A percentile compares a stretch with the other conserved stretches of the same genome.
phyloP scores from a whole-genome alignment of 805 yeast genomes.

The Candida railenensis region DNA sequence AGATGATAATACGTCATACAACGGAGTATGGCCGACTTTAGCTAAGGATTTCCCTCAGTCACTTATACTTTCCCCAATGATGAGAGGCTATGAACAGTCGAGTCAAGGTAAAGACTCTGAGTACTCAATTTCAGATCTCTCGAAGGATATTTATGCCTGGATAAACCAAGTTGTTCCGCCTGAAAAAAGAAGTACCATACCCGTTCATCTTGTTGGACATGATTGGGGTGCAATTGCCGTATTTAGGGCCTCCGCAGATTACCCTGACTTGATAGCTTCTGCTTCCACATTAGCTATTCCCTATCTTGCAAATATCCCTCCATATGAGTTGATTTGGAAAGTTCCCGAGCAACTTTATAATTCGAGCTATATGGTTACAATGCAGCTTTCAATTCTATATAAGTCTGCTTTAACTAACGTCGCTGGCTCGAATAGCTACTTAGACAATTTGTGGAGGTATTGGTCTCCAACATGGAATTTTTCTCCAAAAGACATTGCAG shows the following conservation, averaged over 20 bases:
- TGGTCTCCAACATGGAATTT: constrained; percentile 44
- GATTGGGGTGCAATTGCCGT: constrained; percentile 45
- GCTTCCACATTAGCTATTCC: constrained; percentile 41
- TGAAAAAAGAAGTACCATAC: constrained; percentile 11
- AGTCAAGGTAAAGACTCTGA: constrained; percentile 23
- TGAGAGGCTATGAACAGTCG: constrained; percentile 38
- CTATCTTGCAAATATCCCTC: constrained; percentile 24
- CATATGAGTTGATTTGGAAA: constrained; percentile 27
- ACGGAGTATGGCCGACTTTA: constrained; percentile 21
- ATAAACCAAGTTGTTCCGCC: constrained; percentile 20
- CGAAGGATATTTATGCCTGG: constrained; percentile 35
- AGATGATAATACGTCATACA: constrained; percentile 30
- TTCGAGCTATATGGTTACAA: constrained; percentile 36
- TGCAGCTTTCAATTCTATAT: constrained; percentile 31
- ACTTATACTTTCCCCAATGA: constrained; percentile 30
- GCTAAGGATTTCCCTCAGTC: constrained; percentile 14
- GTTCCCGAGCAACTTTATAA: constrained; percentile 34
- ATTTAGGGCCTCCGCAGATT: constrained; percentile 31
- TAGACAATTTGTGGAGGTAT: constrained; percentile 31
- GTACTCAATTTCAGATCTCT: constrained; percentile 28
- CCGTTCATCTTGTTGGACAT: constrained; percentile 41
- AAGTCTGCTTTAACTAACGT: constrained; percentile 14
- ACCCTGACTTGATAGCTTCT: constrained; percentile 33
- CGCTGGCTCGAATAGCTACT: constrained; percentile 20
- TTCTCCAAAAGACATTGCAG: constrained; percentile 20